Evolutionary conservation across 1,139 yeast genomes (phyloP).

Genomic region (Yamadazyma siamensis): DNA sequence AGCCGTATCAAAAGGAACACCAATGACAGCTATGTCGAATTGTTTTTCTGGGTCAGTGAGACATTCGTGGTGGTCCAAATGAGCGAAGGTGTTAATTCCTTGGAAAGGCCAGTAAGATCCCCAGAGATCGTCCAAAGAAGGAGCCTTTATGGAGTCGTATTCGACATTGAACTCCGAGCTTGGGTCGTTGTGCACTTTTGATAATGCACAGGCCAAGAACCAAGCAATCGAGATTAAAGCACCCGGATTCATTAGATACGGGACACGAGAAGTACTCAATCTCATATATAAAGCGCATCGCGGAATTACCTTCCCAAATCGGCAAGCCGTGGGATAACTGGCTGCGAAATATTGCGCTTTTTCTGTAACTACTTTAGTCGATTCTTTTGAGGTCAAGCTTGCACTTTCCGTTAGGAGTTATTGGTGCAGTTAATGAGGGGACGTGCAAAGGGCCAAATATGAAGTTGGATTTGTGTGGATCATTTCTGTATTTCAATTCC

Average conservation of each 20-base stretch:
- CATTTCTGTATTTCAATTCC: no score
- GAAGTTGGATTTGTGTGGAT: no score
- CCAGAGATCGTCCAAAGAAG: slow-evolving; percentile 54
- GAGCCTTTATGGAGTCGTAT: slow-evolving; percentile 14
- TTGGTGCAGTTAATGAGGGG: no score
- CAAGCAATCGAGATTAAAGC: slow-evolving; percentile 1
- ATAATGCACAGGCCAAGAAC: slow-evolving; percentile 1
- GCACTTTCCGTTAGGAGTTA: no score
- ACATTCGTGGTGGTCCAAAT: slow-evolving; percentile 57
- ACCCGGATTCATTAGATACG: not conserved
- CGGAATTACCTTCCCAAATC: slow-evolving; percentile 9
- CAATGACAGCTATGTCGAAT: slow-evolving; percentile 67
- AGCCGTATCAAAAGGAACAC: slow-evolving; percentile 79
- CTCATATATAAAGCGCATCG: slow-evolving; percentile 1
- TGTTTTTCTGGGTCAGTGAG: slow-evolving; percentile 42
- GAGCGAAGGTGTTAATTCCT: slow-evolving; percentile 75
- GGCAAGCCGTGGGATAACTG: slow-evolving; percentile 1
- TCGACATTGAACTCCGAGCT: slow-evolving; percentile 7
- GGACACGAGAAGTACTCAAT: no score
- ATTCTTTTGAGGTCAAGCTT: no score
- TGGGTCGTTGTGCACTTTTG: slow-evolving; percentile 10
- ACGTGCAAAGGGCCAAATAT: no score
- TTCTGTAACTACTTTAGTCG: no score
- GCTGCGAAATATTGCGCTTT: no score
- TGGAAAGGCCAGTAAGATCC: slow-evolving; percentile 65